phyloP scores from a whole-genome alignment of 768 basidiomycete genomes.

The Boletus reticuloceps region DNA sequence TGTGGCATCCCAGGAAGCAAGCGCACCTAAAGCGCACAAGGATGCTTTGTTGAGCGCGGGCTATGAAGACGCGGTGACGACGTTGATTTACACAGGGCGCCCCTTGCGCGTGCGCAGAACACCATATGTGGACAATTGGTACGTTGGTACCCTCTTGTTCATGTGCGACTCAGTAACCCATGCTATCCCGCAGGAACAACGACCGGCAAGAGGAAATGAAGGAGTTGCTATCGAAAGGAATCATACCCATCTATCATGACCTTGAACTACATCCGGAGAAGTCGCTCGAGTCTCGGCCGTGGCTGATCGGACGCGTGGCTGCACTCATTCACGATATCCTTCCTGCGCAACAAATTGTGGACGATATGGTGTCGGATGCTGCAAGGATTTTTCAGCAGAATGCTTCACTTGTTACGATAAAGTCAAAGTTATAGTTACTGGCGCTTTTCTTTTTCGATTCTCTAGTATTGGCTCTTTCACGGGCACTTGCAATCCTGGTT shows the following conservation, averaged over 20 bases:
- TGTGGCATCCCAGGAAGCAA: slow-evolving; percentile 78
- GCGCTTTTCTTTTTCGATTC: too few relatives aligned
- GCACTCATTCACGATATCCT: slow-evolving; percentile 70
- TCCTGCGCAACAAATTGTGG: slow-evolving; percentile 81
- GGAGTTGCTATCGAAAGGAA: slow-evolving; percentile 78
- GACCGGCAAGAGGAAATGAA: slow-evolving; percentile 81
- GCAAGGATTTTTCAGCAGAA: slow-evolving; percentile 43
- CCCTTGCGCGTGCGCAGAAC: slow-evolving; percentile 85
- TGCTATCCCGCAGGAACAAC: slow-evolving; percentile 51
- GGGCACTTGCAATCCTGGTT: too few relatives aligned
- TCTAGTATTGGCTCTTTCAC: too few relatives aligned
- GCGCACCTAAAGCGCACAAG: slow-evolving; percentile 83
- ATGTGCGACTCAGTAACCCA: neutral
- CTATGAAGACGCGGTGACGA: slow-evolving; percentile 77
- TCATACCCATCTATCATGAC: slow-evolving; percentile 72
- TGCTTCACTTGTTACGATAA: slow-evolving; percentile 37
- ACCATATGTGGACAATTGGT: slow-evolving; percentile 85
- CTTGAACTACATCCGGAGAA: slow-evolving; percentile 81
- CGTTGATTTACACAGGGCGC: slow-evolving; percentile 88
- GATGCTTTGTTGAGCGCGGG: slow-evolving; percentile 67
- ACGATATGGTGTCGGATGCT: slow-evolving; percentile 71
- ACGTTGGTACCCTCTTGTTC: slow-evolving; percentile 16
- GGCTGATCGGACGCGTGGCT: slow-evolving; percentile 85
- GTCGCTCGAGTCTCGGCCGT: slow-evolving; percentile 59
- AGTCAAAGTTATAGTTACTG: slow-evolving; percentile 47